Base-by-base conservation (phyloP, 192 early-diverging fungal genomes). In the Martensiomyces pterosporus region DNA sequence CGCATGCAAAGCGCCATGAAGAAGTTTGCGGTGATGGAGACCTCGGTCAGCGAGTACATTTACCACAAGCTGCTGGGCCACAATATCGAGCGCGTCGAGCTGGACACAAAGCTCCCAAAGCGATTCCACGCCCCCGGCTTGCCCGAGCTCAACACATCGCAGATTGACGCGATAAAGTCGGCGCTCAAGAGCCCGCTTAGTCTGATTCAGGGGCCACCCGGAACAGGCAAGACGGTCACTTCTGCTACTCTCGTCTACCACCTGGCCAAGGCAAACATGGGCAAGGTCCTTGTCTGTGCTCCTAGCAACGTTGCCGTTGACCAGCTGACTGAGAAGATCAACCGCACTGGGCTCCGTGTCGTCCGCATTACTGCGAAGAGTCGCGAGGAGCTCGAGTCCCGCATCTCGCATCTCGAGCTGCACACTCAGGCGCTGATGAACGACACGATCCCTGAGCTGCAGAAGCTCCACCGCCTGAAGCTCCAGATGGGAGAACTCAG, bases 301-400 rank as follows among this genome's bases (percentile, higher is more conserved):
- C 94, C 97, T n/a, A 91, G 88, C 63, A 99, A 99, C 63, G 94
- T 99, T 4, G 97, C 97, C 23, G 97, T 99, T 1, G 95, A 99
- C 72, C 97, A 99, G 64, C 66, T 99, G 50, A 91, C 97, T 1
- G 92, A 93, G 54, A 97, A 97, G 65, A 93, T 99, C 45, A 90
- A 98, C 63, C 80, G 78, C 19, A 97, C 94, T 1, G 91, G 93
- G 1, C 77, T 99, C 21, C 92, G 93, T 38, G 92, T 95, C 13
- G 97, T 98, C 19, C 86, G 97, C 14, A 81, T 99, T 39, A 85
- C 92, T 15, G 94, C 97, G 6, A 92, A 92, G 51, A 89, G 82
- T 13, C 82, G 97, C 19, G 94, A 99, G 60, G 91, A 88, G 35
- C 74, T 99, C 5, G 94, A 96, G 42, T 94, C 92, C 4, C 85